Evolutionary conservation across 805 yeast species (phyloP).

Genomic region (Wickerhamomyces ciferrii): DNA sequence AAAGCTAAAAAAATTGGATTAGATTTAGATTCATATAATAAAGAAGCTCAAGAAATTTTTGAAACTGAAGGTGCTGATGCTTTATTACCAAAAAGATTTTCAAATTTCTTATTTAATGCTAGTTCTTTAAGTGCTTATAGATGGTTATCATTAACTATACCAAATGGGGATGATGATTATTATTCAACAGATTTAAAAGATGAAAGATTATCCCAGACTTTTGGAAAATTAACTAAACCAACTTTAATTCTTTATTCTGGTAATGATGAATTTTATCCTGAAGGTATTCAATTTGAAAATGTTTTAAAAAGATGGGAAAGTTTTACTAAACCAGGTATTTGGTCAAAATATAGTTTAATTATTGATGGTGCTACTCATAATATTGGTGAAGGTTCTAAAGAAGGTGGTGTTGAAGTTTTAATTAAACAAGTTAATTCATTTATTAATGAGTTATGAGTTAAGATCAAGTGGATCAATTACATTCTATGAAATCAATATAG

Average conservation of each 20-base stretch:
- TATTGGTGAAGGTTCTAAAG: constrained; percentile 36
- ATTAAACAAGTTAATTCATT: constrained; percentile 2
- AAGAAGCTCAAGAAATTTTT: constrained; percentile 32
- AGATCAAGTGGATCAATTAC: no score
- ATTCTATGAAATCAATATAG: no score
- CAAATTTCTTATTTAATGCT: constrained; percentile 39
- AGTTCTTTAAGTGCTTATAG: constrained; percentile 68
- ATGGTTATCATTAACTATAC: constrained; percentile 54
- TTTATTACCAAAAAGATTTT: constrained; percentile 45
- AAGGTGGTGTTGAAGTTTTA: constrained; percentile 21
- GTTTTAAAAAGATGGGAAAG: constrained; percentile 46
- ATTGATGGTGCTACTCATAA: constrained; percentile 57
- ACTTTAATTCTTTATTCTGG: constrained; percentile 52
- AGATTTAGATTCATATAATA: constrained; percentile 19
- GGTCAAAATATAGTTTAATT: constrained; percentile 52
- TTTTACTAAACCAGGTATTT: constrained; percentile 33
- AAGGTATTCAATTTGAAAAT: constrained; percentile 37
- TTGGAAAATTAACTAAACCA: constrained; percentile 45
- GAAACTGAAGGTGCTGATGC: constrained; percentile 39
- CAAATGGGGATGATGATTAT: constrained; percentile 74
- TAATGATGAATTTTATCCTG: constrained; percentile 59
- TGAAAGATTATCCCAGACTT: constrained; percentile 36
- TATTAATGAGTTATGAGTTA: no score
- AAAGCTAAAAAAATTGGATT: constrained; percentile 17
- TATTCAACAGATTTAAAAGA: constrained; percentile 59